Conservation (phyloP, 192 early-diverging fungal genomes). For the Coemansia sp. region DNA sequence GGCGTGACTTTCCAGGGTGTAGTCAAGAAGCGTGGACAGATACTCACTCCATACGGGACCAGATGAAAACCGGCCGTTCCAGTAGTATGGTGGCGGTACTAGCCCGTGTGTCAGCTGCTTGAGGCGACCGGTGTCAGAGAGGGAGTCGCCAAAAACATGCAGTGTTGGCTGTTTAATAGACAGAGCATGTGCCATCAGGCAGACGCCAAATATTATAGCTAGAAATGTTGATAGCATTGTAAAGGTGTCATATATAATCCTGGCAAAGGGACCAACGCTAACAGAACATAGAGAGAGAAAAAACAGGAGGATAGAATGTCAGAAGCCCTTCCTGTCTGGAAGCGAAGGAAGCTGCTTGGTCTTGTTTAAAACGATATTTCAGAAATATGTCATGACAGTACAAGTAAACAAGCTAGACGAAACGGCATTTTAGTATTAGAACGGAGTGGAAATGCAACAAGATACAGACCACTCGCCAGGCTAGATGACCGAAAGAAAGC, state of each 20-base stretch:
- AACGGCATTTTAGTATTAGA: too few species aligned
- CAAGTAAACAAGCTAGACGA: too few species aligned
- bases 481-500: neutral
- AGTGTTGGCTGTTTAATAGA: slow-evolving; percentile 15
- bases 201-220: neutral
- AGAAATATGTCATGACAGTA: too few species aligned
- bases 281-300: neutral
- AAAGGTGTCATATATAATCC: neutral
- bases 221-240: neutral
- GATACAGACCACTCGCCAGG: neutral
- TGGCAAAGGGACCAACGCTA: neutral
- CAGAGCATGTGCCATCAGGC: neutral
- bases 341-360: too few species aligned
- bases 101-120: slow-evolving; percentile 22
- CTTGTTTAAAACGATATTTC: neutral
- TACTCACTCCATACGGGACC: slow-evolving; percentile 48
- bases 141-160: slow-evolving; percentile 46
- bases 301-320: too few species aligned
- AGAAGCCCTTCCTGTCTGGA: too few species aligned
- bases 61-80: slow-evolving; percentile 45
- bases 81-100: slow-evolving; percentile 34
- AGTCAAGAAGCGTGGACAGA: slow-evolving; percentile 14
- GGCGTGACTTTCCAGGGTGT: slow-evolving; percentile 19
- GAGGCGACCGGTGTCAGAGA: slow-evolving; percentile 41
- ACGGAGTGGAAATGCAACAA: too few species aligned